Evolutionary conservation across 495 filamentous ascomycete species (phyloP).

Genomic region (Podospora conica): DNA sequence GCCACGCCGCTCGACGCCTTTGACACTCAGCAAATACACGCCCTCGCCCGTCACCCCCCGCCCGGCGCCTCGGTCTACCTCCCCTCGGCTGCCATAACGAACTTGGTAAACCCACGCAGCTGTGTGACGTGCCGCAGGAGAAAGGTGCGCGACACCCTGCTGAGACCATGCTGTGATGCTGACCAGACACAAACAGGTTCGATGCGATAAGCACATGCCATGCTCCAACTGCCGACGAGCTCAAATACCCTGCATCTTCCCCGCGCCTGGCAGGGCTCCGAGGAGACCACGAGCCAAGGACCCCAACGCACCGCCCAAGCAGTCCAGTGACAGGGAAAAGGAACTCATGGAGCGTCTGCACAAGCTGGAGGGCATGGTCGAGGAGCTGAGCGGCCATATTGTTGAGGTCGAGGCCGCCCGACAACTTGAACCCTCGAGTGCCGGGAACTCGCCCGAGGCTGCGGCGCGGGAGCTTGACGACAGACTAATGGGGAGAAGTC

Average conservation of each 20-base stretch:
- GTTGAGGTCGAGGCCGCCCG: slow-evolving; percentile 26
- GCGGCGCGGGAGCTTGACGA: slow-evolving; percentile 10
- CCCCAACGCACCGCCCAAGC: slow-evolving; percentile 46
- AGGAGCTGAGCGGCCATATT: slow-evolving; percentile 9
- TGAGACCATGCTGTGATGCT: neutral
- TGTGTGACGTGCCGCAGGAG: slow-evolving; percentile 79
- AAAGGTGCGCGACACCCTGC: slow-evolving; percentile 53
- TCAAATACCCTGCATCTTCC: slow-evolving; percentile 76
- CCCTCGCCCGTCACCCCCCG: slow-evolving; percentile 59
- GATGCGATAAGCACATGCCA: slow-evolving; percentile 77
- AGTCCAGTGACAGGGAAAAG: slow-evolving; percentile 55
- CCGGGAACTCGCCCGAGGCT: slow-evolving; percentile 36
- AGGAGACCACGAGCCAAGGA: slow-evolving; percentile 57
- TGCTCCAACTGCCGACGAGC: slow-evolving; percentile 80
- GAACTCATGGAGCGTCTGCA: slow-evolving; percentile 73
- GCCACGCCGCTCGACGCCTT: slow-evolving; percentile 21
- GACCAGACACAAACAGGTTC: slow-evolving; percentile 27
- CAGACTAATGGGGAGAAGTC: slow-evolving; percentile 7
- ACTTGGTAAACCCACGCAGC: slow-evolving; percentile 57
- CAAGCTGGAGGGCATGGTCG: slow-evolving; percentile 69
- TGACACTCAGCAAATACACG: slow-evolving; percentile 57
- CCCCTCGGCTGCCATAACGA: slow-evolving; percentile 34
- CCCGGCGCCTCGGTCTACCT: slow-evolving; percentile 53
- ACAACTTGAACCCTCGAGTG: slow-evolving; percentile 31
- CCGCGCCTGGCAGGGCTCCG: slow-evolving; percentile 73